Percentiles rank a stretch among this genome's conserved stretches.
Evolutionary conservation across 306 rosid genomes (phyloP).

Genomic region (Pyrus bretschneideri): DNA sequence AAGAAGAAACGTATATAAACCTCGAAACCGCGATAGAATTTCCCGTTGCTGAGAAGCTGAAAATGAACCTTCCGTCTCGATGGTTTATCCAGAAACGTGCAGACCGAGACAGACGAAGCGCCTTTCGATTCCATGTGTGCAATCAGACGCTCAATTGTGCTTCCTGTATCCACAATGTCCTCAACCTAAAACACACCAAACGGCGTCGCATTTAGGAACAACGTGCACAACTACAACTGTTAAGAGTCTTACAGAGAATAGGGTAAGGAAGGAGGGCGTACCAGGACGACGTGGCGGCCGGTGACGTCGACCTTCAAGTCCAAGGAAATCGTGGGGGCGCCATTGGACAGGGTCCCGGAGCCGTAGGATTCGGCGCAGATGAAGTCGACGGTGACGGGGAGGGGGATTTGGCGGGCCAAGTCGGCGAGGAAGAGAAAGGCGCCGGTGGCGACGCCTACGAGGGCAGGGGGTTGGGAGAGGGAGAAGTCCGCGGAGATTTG

Average conservation of each 20-base stretch:
- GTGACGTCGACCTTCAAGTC: conserved; percentile 58
- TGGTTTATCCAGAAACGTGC: conserved; percentile 85
- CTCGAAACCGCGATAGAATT: conserved; percentile 73
- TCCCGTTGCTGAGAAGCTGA: conserved; percentile 51
- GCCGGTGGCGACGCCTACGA: conserved; percentile 86
- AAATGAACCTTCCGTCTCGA: conserved; percentile 56
- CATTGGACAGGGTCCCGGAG: conserved; percentile 50
- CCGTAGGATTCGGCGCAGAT: conserved; percentile 76
- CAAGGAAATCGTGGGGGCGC: conserved; percentile 49
- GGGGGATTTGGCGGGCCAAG: conserved; percentile 54
- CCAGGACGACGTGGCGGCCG: conserved; percentile 71
- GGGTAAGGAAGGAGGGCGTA: conserved; percentile 7
- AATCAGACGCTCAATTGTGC: conserved; percentile 45
- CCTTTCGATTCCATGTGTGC: conserved; percentile 60
- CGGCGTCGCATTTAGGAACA: neutral
- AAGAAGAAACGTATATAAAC: conserved; percentile 9
- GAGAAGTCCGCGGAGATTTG: conserved; percentile 39
- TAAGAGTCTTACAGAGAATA: neutral
- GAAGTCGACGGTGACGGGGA: conserved; percentile 60
- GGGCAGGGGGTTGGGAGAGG: conserved; percentile 34
- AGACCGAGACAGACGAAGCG: conserved; percentile 72
- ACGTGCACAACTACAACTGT: neutral
- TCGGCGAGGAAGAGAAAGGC: conserved; percentile 80
- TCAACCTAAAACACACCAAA: conserved; percentile 45
- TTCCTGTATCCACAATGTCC: conserved; percentile 83